These are phyloP conservation scores for Stachybotrys elegans DNA, from an alignment of 2,329 filamentous ascomycete species.

Conservation along the genomic window DNA sequence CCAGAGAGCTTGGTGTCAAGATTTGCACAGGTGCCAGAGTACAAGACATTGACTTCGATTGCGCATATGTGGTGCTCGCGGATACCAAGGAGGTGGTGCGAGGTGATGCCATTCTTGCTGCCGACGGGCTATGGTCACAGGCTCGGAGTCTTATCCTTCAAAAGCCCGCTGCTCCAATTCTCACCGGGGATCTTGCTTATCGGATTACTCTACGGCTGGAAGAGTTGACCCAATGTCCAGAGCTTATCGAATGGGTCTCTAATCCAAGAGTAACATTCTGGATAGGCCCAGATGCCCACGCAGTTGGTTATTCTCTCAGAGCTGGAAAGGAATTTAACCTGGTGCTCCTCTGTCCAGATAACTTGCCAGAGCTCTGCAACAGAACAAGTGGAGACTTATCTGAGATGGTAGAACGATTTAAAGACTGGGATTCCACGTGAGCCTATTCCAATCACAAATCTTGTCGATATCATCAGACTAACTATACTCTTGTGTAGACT, in stretches of 20 bases:
- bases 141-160: conserved; percentile 46
- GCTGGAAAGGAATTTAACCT: conserved; percentile 59
- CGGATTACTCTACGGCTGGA: conserved; percentile 51
- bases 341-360: conserved; percentile 60
- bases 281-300: conserved; percentile 58
- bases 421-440: conserved; percentile 61
- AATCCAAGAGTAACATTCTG: conserved; percentile 54
- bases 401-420: conserved; percentile 57
- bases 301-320: conserved; percentile 57
- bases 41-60: conserved; percentile 40
- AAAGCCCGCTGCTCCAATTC: conserved; percentile 40
- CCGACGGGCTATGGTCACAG: conserved; percentile 60
- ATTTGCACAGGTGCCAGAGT: conserved; percentile 46
- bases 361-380: conserved; percentile 49
- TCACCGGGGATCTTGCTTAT: conserved; percentile 62
- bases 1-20: conserved; percentile 46
- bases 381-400: conserved; percentile 48
- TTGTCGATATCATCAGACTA: too few species aligned
- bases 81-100: conserved; percentile 29
- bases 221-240: conserved; percentile 44
- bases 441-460: too few species aligned
- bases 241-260: conserved; percentile 46
- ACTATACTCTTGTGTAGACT: too few species aligned
- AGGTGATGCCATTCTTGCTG: conserved; percentile 42
- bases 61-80: conserved; percentile 31